Percentiles rank a stretch among this genome's conserved stretches.
Conservation (phyloP, 1,284 basidiomycete genomes). For the Fomitopsis palustris region DNA sequence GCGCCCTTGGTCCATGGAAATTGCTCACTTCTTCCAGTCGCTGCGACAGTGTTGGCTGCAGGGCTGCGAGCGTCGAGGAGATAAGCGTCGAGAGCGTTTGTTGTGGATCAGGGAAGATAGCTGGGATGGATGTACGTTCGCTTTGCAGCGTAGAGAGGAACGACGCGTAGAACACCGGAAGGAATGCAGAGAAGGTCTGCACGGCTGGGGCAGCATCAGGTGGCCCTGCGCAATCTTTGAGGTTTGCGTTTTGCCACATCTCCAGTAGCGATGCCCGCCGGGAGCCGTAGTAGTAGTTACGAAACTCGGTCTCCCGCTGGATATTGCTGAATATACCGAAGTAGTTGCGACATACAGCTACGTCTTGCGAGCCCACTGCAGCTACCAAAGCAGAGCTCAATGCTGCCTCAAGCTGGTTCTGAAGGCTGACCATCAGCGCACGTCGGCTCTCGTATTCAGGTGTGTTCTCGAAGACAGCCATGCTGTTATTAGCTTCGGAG, state of each 20-base stretch:
- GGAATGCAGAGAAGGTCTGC: constrained; percentile 56
- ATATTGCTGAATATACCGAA: constrained; percentile 87
- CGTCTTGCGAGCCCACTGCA: constrained; percentile 75
- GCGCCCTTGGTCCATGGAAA: constrained; percentile 55
- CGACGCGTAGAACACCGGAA: constrained; percentile 70
- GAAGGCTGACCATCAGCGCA: constrained; percentile 81
- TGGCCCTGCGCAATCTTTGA: constrained; percentile 47
- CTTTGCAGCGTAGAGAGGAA: constrained; percentile 64
- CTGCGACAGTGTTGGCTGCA: constrained; percentile 79
- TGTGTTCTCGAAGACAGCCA: constrained; percentile 89
- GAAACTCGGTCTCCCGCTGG: constrained; percentile 86
- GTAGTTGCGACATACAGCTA: constrained; percentile 70
- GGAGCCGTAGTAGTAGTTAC: constrained; percentile 89
- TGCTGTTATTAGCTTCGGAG: constrained; percentile 80
- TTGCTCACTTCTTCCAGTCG: constrained; percentile 67
- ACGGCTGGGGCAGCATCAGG: constrained; percentile 23
- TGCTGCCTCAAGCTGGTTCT: constrained; percentile 90
- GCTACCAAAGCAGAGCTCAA: constrained; percentile 83
- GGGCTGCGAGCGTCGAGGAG: constrained; percentile 70
- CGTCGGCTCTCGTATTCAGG: constrained; percentile 84
- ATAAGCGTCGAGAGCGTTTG: constrained; percentile 77
- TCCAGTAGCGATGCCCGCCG: constrained; percentile 61
- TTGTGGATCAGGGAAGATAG: constrained; percentile 80
- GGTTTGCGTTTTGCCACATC: constrained; percentile 59
- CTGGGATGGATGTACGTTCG: constrained; percentile 72